Evolutionary conservation across 768 basidiomycete species (phyloP).

Genomic region (Boletales sp.): DNA sequence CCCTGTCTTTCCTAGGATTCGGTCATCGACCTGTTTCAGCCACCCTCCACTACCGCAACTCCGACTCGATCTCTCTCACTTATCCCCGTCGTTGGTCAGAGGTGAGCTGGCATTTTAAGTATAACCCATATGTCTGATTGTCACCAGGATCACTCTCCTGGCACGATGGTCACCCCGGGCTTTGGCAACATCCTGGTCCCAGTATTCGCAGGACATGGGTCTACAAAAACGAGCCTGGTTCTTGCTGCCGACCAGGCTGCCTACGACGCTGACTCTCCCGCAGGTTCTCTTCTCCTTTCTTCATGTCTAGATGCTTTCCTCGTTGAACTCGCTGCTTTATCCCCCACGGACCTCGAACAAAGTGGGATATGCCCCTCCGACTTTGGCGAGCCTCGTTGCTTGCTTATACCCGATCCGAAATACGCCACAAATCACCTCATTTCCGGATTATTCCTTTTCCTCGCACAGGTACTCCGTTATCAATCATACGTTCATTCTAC

Average conservation of each 20-base stretch:
- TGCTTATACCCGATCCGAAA: slow-evolving; percentile 37
- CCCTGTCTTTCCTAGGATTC: slow-evolving; percentile 15
- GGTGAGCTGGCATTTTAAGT: too few relatives aligned
- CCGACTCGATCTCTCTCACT: neutral
- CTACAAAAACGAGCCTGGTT: slow-evolving; percentile 30
- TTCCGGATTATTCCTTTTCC: slow-evolving; percentile 45
- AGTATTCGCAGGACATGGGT: slow-evolving; percentile 58
- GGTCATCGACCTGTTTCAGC: slow-evolving; percentile 15
- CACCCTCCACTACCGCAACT: neutral
- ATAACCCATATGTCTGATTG: too few relatives aligned
- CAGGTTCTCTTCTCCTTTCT: slow-evolving; percentile 43
- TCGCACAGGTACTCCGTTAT: slow-evolving; percentile 52
- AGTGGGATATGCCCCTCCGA: slow-evolving; percentile 41
- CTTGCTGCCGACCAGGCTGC: slow-evolving; percentile 37
- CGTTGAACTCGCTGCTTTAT: slow-evolving; percentile 45
- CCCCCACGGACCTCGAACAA: slow-evolving; percentile 32
- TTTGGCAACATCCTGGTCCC: slow-evolving; percentile 33
- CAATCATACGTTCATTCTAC: slow-evolving; percentile 38
- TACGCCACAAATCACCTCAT: slow-evolving; percentile 47
- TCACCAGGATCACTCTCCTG: neutral
- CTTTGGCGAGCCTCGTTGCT: slow-evolving; percentile 37
- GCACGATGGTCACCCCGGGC: slow-evolving; percentile 8
- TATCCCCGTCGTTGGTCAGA: neutral
- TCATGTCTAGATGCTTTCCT: slow-evolving; percentile 51
- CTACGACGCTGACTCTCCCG: slow-evolving; percentile 39